These are phyloP conservation scores for Cladophialophora psammophila DNA, from an alignment of 2,329 filamentous ascomycete species.

Conservation along the genomic window DNA sequence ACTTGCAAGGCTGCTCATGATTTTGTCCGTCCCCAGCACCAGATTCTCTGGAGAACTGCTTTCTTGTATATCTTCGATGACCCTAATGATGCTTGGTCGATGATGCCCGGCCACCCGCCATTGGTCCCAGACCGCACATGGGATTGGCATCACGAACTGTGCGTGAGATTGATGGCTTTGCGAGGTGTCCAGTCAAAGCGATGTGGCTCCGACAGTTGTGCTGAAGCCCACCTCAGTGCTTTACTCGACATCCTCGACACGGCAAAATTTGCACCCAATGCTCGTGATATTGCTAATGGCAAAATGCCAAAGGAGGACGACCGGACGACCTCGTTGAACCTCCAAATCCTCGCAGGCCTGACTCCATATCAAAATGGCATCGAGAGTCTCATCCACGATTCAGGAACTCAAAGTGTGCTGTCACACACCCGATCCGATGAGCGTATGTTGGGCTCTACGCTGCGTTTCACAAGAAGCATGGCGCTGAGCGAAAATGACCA, in stretches of 20 bases:
- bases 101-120: constrained; percentile 18
- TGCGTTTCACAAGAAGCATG: constrained; percentile 32
- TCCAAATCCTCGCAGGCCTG: constrained; percentile 31
- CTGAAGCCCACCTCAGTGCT: constrained; percentile 25
- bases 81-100: constrained; percentile 36
- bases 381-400: constrained; percentile 34
- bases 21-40: constrained; percentile 32
- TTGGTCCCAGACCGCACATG: constrained; percentile 14
- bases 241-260: constrained; percentile 40
- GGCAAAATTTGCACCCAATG: constrained; percentile 33
- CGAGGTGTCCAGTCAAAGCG: constrained; percentile 17
- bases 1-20: constrained; percentile 34
- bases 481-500: constrained; percentile 21
- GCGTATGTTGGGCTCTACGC: constrained; percentile 14
- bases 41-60: constrained; percentile 37
- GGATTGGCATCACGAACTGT: constrained; percentile 38
- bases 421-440: constrained; percentile 13
- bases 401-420: neutral
- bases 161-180: constrained; percentile 27
- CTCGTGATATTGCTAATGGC: constrained; percentile 32
- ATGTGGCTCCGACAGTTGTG: constrained; percentile 10
- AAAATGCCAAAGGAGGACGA: constrained; percentile 33
- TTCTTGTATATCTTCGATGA: constrained; percentile 40
- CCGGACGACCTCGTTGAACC: constrained; percentile 34
- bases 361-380: constrained; percentile 25